phyloP scores from a whole-genome alignment of 306 rosid species.

The Citrullus colocynthis region DNA sequence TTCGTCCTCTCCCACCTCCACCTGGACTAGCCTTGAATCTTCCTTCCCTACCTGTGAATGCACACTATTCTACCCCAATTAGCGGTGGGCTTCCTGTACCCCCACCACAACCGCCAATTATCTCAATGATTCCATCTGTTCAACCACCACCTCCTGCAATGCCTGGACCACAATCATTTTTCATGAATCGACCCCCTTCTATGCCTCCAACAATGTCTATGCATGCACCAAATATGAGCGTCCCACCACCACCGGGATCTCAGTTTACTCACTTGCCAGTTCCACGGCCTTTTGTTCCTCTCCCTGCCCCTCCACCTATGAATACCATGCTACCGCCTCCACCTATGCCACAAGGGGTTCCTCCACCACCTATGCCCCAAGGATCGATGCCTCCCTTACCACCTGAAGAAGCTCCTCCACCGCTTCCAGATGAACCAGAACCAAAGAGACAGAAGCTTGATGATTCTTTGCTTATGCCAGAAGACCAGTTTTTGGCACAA shows the following conservation, averaged over 20 bases:
- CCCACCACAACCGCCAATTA: slow-evolving; percentile 47
- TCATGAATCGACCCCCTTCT: slow-evolving; percentile 42
- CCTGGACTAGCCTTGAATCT: slow-evolving; percentile 84
- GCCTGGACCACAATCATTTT: slow-evolving; percentile 55
- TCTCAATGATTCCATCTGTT: slow-evolving; percentile 45
- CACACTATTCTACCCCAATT: slow-evolving; percentile 50
- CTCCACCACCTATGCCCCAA: slow-evolving; percentile 71
- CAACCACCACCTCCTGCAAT: slow-evolving; percentile 57
- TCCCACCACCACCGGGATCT: slow-evolving; percentile 92
- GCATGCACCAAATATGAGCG: slow-evolving; percentile 39
- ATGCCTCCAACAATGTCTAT: slow-evolving; percentile 48
- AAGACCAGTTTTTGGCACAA: slow-evolving; percentile 82
- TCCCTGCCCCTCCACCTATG: slow-evolving; percentile 36
- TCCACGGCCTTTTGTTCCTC: slow-evolving; percentile 47
- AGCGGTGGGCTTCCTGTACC: slow-evolving; percentile 45
- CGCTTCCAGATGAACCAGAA: slow-evolving; percentile 89
- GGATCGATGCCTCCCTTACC: slow-evolving; percentile 84
- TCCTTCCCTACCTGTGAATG: slow-evolving; percentile 51
- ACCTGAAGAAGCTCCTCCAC: slow-evolving; percentile 96
- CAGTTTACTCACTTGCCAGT: slow-evolving; percentile 48
- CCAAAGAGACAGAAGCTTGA: slow-evolving; percentile 86
- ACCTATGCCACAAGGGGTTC: slow-evolving; percentile 14
- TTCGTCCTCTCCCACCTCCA: slow-evolving; percentile 93
- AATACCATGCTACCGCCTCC: slow-evolving; percentile 83
- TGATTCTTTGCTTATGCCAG: slow-evolving; percentile 70